Percentiles rank a stretch among this genome's conserved stretches.
Evolutionary conservation across 2,329 filamentous ascomycete species (phyloP).

Genomic region (Sporothrix dimorphospora): DNA sequence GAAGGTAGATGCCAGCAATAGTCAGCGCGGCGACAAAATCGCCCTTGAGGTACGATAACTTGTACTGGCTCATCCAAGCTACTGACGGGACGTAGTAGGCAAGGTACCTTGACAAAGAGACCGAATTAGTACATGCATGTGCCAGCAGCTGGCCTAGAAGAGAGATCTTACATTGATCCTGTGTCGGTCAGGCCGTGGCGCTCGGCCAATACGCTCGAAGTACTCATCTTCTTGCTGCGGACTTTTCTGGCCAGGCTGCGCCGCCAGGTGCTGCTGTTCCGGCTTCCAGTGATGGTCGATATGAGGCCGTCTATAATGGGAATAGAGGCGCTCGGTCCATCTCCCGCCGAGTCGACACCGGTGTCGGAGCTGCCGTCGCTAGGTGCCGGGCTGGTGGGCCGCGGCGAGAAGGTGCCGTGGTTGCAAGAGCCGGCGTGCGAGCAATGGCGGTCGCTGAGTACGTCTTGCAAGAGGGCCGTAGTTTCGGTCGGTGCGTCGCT

Average conservation of each 20-base stretch:
- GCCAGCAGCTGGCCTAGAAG: neutral
- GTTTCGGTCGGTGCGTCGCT: slow-evolving; percentile 49
- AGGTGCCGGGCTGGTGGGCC: slow-evolving; percentile 55
- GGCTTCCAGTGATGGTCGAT: slow-evolving; percentile 45
- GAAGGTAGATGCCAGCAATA: slow-evolving; percentile 98
- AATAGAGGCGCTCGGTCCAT: slow-evolving; percentile 41
- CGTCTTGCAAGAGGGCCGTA: slow-evolving; percentile 52
- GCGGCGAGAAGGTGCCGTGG: slow-evolving; percentile 78
- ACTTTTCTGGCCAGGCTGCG: slow-evolving; percentile 45
- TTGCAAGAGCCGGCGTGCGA: slow-evolving; percentile 59
- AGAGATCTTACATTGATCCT: slow-evolving; percentile 65
- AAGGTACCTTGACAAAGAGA: slow-evolving; percentile 65
- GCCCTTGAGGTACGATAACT: slow-evolving; percentile 77
- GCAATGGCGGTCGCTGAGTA: slow-evolving; percentile 43
- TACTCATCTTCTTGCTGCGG: slow-evolving; percentile 65
- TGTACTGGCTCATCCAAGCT: slow-evolving; percentile 89
- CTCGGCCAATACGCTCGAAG: slow-evolving; percentile 71
- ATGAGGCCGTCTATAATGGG: slow-evolving; percentile 47
- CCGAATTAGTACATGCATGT: slow-evolving; percentile 4
- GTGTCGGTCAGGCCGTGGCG: slow-evolving; percentile 74
- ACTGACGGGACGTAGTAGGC: slow-evolving; percentile 91
- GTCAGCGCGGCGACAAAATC: slow-evolving; percentile 88
- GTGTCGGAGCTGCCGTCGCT: slow-evolving; percentile 41
- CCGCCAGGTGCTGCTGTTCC: slow-evolving; percentile 51
- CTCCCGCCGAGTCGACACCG: slow-evolving; percentile 41